phyloP scores from a whole-genome alignment of 1,139 yeast genomes.

The Geotrichum cucujoidarum region DNA sequence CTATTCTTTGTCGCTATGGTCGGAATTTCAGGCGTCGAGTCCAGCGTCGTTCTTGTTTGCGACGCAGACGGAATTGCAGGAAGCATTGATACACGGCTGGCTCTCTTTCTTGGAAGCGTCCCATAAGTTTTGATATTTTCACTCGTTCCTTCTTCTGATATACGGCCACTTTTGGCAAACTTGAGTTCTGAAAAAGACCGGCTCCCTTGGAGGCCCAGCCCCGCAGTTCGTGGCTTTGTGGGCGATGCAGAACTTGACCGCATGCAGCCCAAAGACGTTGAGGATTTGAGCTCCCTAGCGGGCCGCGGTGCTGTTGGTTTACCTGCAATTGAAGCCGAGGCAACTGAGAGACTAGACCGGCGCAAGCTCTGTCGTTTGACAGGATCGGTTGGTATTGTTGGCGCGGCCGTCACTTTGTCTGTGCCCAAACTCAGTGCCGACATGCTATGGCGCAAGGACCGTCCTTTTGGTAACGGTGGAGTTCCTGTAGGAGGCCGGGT shows the following conservation, averaged over 20 bases:
- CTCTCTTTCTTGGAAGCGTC: neutral
- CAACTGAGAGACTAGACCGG: no score
- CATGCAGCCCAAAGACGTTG: neutral
- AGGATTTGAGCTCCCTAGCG: neutral
- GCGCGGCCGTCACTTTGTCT: no score
- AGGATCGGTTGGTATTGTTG: constrained; percentile 2
- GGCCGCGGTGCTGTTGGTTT: neutral
- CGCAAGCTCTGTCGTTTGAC: neutral
- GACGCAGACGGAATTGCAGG: neutral
- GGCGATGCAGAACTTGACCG: no score
- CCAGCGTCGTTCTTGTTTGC: no score
- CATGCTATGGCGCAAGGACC: constrained; percentile 7
- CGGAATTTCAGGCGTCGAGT: no score
- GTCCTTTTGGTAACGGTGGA: constrained; percentile 2
- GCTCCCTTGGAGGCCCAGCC: no score
- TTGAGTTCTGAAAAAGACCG: neutral
- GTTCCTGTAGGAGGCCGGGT: neutral
- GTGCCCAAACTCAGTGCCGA: constrained; percentile 3
- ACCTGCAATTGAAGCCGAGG: no score
- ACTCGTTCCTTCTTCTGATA: no score
- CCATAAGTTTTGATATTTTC: constrained; percentile 4
- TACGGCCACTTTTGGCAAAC: no score
- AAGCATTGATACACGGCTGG: neutral
- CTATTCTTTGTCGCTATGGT: no score
- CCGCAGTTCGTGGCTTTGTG: no score